Conservation (phyloP, 345 rosid genomes). For the Toxicodendron radicans region DNA sequence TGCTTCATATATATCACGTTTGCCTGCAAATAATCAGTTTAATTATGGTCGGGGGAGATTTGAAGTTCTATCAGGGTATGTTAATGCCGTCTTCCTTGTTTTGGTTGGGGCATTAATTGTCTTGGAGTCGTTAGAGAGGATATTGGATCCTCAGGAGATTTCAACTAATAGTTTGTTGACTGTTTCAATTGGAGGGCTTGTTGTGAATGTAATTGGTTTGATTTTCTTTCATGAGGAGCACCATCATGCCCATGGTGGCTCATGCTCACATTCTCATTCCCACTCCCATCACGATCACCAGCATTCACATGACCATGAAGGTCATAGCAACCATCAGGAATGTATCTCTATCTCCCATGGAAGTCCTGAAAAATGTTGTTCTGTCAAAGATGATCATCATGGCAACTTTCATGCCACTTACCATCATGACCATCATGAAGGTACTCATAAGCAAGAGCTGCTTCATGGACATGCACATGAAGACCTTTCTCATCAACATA, state of each 20-base stretch:
- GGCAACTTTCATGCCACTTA: slow-evolving; percentile 18
- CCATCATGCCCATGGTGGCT: slow-evolving; percentile 97
- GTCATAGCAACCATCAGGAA: slow-evolving; percentile 39
- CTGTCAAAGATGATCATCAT: slow-evolving; percentile 31
- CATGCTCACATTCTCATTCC: slow-evolving; percentile 56
- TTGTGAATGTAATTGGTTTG: slow-evolving; percentile 83
- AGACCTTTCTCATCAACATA: slow-evolving; percentile 19
- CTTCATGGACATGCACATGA: slow-evolving; percentile 17
- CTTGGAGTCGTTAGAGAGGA: slow-evolving; percentile 90
- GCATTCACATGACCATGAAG: slow-evolving; percentile 36
- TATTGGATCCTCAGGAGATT: slow-evolving; percentile 95
- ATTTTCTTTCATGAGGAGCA: slow-evolving; percentile 98
- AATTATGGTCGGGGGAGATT: slow-evolving; percentile 96
- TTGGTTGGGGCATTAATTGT: slow-evolving; percentile 90
- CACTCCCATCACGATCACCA: slow-evolving; percentile 38
- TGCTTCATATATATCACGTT: slow-evolving; percentile 87
- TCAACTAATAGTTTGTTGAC: slow-evolving; percentile 78
- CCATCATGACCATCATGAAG: slow-evolving; percentile 18
- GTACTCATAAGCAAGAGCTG: slow-evolving; percentile 18
- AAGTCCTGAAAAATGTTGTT: slow-evolving; percentile 32
- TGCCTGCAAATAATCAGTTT: slow-evolving; percentile 87
- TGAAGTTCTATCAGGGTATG: slow-evolving; percentile 92
- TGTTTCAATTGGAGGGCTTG: slow-evolving; percentile 89
- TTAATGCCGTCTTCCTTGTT: slow-evolving; percentile 87
- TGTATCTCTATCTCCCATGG: slow-evolving; percentile 37